These are phyloP conservation scores for Kwoniella dejecticola DNA, from an alignment of 768 basidiomycete genomes.

Conservation along the genomic window DNA sequence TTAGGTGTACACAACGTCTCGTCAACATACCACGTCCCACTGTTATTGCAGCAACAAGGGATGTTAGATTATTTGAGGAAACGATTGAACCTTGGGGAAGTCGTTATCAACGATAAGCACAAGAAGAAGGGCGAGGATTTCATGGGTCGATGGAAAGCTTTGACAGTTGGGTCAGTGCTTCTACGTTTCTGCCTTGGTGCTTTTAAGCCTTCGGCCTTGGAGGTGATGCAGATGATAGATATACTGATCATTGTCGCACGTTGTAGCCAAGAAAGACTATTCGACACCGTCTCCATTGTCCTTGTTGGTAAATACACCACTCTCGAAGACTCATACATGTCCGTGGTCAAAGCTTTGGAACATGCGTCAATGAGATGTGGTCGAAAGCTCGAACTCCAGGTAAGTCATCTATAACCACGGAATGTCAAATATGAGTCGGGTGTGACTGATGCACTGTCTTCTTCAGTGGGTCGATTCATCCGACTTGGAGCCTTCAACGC, in stretches of 20 bases:
- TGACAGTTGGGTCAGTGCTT: conserved; percentile 72
- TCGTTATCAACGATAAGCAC: conserved; percentile 64
- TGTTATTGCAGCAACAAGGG: conserved; percentile 89
- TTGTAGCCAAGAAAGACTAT: conserved; percentile 87
- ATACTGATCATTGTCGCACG: no score
- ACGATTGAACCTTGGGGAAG: conserved; percentile 70
- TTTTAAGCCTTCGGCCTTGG: no score
- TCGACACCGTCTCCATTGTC: conserved; percentile 83
- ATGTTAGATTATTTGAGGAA: conserved; percentile 79
- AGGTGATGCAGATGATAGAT: no score
- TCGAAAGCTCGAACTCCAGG: conserved; percentile 77
- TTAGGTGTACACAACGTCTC: conserved; percentile 94
- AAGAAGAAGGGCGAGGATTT: conserved; percentile 66
- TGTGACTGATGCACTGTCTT: conserved; percentile 4
- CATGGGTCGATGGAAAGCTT: conserved; percentile 73
- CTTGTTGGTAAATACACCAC: conserved; percentile 98
- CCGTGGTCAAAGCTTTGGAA: conserved; percentile 92
- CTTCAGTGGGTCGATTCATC: conserved; percentile 93
- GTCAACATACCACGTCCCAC: conserved; percentile 95
- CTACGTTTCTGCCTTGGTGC: not conserved
- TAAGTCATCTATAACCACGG: no score
- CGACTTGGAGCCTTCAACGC: conserved; percentile 78
- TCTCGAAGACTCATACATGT: conserved; percentile 97
- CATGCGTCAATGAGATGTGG: conserved; percentile 93
- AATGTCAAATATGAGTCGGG: no score